Base-by-base conservation (phyloP, 805 yeast genomes). In the Jamesozyma lodderae region DNA sequence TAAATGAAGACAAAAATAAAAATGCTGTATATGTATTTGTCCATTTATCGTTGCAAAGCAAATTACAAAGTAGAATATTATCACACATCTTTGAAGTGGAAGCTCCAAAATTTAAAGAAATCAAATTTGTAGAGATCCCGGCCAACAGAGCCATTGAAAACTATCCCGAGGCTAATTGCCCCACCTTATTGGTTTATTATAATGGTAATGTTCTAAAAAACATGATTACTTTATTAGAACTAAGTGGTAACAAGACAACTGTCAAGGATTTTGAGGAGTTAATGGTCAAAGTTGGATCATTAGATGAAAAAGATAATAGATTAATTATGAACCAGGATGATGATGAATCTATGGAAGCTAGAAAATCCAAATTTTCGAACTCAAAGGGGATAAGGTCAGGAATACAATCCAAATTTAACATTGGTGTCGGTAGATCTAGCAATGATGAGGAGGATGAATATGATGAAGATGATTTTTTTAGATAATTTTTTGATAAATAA, bases 81-180 rank as follows among this genome's bases (percentile, higher is more conserved):
- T 63, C 77, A 0, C 70, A 76, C 2, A 53, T 85, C n/a, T 68
- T 82, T 47, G 52, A 55, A 9, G 61, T 69, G 13, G 56, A 77
- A 13, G 92, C 97, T 0, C 54, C 62, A 2, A 80, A 75, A 51
- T 90, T 75, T 57, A 73, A 75, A 17, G 95, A 92, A 53, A 62
- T 90, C 49, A 92, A 92, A 60, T 83, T 92, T 55, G 90, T 86
- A 31, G 96, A 92, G 49, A 92, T 92, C 35, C 80, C 83, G n/a
- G 95, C 84, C 18, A 70, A 75, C 41, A 77, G 96, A 59, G 95
- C 96, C 37, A 81, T 88, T 46, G 97, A 90, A 53, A 79, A 80
- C 54, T 92, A 88, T 59, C 96, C 98, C 2, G 90, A 84, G 19
- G 58, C 72, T 23, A 88, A 85, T 65, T 82, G 95, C 51, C 99